A percentile compares a stretch with the other conserved stretches of the same genome.
Conservation (phyloP, 805 yeast species). For the Metschnikowia lochheadii region DNA sequence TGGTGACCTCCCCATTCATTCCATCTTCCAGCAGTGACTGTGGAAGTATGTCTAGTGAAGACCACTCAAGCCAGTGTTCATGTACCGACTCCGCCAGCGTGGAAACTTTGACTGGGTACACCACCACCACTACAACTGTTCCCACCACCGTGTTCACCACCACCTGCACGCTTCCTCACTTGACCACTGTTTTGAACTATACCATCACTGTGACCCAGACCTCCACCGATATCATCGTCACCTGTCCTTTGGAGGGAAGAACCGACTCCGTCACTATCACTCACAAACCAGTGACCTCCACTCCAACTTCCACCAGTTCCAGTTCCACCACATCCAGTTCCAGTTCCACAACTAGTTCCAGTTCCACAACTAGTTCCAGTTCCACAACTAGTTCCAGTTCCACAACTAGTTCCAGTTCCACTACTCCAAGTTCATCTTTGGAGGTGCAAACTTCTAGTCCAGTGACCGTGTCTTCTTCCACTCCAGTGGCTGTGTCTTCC, state of each 20-base stretch:
- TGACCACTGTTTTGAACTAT: conserved; percentile 7
- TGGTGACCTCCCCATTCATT: too few relatives aligned
- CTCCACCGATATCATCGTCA: conserved; percentile 1
- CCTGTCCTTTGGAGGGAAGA: conserved; percentile 3
- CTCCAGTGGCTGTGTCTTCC: neutral
- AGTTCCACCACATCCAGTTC: neutral
- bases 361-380: too few relatives aligned
- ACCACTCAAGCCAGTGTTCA: neutral
- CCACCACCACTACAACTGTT: neutral
- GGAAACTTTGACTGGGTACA: neutral
- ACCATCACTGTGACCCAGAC: conserved; percentile 2
- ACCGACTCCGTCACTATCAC: conserved; percentile 1
- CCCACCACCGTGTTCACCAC: conserved; percentile 6
- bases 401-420: neutral
- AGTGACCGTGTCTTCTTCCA: neutral
- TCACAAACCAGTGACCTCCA: neutral
- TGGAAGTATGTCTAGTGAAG: neutral
- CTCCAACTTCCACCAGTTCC: neutral
- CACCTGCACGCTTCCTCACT: conserved; percentile 7
- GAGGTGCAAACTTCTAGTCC: neutral
- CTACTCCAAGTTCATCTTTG: neutral
- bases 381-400: neutral
- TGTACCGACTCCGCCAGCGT: neutral
- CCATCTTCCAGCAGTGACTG: neutral
- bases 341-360: neutral